Evolutionary conservation across 371 early-diverging fungal genomes (phyloP), one percentile per base, ranked within the genome.

Genomic region (Apophysomyces elegans): DNA sequence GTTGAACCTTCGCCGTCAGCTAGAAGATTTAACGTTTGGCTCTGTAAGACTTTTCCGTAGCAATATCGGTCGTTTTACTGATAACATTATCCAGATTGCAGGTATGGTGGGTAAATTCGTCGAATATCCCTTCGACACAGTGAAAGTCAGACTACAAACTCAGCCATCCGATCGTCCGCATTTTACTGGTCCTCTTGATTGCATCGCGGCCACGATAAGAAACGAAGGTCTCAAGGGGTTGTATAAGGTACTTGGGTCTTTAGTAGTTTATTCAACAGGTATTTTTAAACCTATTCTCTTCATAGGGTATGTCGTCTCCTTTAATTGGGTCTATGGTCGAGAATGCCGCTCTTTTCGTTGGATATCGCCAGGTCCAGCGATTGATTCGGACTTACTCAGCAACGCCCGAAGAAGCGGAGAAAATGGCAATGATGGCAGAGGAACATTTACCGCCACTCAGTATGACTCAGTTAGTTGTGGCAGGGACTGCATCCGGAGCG

Each of bases 121-220:
- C 61, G 98, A 98, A 76, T 95, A 92, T 74, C 98, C 98, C 14
- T 96, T 97, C 75, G 99, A 98, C 83, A 97, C 99, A 1, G 84
- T 98, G 78, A 98, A 98, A 69, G 96, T 96, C 26, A 89, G 97
- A 8, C 87, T 97, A 56, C 99, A 98, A 72, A 90, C 95, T 1
- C 93, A 93, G 73, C 92, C 95, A 0, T 69, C 90, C 61, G 83
- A 85, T 45, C 73, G 75, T 16, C 87, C 87, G 7, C 80, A 83
- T 56, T 97, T 91, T 74, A 80, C 78, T 32, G 96, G 96, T 16
- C 95, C 97, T 1, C 61, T 88, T 47, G 93, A 96, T 67, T 98
- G 98, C 66, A 80, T 98, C 62, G 84, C 70, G 62, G 80, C 84
- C 32, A 91, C 90, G 0, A 59, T 91, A 58, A 73, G 75, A 36